Conservation (phyloP, 2,329 filamentous ascomycete species). For the Colletotrichum destructivum region DNA sequence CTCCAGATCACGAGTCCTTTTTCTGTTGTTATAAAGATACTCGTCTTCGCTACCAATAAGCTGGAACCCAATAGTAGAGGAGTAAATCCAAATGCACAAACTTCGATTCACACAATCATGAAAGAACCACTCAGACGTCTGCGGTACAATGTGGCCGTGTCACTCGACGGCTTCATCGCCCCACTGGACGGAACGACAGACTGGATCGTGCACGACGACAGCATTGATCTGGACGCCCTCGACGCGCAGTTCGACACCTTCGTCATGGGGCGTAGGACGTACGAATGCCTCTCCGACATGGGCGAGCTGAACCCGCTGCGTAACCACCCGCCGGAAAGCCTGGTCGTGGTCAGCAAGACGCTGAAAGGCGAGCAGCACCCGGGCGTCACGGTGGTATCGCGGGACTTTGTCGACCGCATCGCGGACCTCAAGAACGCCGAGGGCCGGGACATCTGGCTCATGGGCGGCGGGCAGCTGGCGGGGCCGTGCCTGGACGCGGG, state of each 20-base stretch:
- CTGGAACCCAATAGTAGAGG: neutral
- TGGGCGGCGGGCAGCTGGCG: conserved; percentile 53
- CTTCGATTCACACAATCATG: neutral
- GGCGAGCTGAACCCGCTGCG: conserved; percentile 46
- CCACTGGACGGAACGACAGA: conserved; percentile 47
- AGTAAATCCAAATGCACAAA: too few relatives aligned
- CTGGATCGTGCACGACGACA: conserved; percentile 52
- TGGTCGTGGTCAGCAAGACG: conserved; percentile 50
- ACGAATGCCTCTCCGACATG: conserved; percentile 47
- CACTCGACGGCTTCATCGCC: conserved; percentile 55
- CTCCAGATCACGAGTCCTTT: neutral
- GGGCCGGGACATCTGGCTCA: conserved; percentile 53
- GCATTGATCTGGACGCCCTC: conserved; percentile 52
- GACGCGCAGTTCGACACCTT: conserved; percentile 51
- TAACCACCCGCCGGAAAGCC: conserved; percentile 37
- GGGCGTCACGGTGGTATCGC: conserved; percentile 46
- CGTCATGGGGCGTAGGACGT: conserved; percentile 55
- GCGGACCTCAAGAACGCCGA: conserved; percentile 43
- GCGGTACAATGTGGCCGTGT: conserved; percentile 53
- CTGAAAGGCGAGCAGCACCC: conserved; percentile 45
- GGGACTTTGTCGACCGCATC: conserved; percentile 44
- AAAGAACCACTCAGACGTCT: conserved; percentile 39
- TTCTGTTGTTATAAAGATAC: neutral
- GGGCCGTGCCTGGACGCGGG: conserved; percentile 48
- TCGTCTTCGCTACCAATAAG: neutral